Evolutionary conservation across 352 stramenopile genomes (phyloP), one percentile per base, ranked within the genome.

Genomic region (Blastocystis sp.): DNA sequence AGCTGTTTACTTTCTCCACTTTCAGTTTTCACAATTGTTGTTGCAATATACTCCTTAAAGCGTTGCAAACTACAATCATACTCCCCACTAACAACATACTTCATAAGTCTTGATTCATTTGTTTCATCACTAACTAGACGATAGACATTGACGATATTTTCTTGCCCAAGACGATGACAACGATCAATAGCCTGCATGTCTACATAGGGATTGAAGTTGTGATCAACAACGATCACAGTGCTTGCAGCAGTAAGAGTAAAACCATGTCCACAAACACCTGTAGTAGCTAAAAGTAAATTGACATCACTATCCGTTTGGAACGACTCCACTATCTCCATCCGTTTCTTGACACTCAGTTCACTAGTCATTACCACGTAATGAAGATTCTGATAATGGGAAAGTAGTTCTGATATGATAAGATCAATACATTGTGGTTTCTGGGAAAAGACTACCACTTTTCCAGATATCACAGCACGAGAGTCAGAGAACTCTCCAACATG

Each of bases 131-230:
- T 85, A 18, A 85, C 47, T 4, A 97, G 96, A 56, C 95, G 93
- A 90, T 96, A 95, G 26, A 98, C 95, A 9, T 93, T 76, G 53
- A 98, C 94, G 53, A 93, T 91, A 45, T 93, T 92, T 0, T 91
- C 92, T 91, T 97, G 94, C 1, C 95, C 95, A 8, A 97, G 90
- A 0, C 95, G 94, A 73, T 97, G 95, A 41, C 96, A 93, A 59
- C 95, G 93, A 91, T 98, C 95, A 62, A 98, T 95, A 0, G 96
- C 96, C 91, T 98, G 96, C 37, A 95, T 92, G 79, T 98, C 95
- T 8, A 97, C 92, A 75, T 93, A 94, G 13, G 94, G 93, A 91
- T 98, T 98, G 53, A 66, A 85, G 73, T 85, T 85, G 39, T 85
- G 73, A 43, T 85, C 73, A 39, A 69, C n/a, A 43, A 85, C 11